Evolutionary conservation across 2,329 filamentous ascomycete species (phyloP).

Genomic region (Cryphonectria carpinicola): DNA sequence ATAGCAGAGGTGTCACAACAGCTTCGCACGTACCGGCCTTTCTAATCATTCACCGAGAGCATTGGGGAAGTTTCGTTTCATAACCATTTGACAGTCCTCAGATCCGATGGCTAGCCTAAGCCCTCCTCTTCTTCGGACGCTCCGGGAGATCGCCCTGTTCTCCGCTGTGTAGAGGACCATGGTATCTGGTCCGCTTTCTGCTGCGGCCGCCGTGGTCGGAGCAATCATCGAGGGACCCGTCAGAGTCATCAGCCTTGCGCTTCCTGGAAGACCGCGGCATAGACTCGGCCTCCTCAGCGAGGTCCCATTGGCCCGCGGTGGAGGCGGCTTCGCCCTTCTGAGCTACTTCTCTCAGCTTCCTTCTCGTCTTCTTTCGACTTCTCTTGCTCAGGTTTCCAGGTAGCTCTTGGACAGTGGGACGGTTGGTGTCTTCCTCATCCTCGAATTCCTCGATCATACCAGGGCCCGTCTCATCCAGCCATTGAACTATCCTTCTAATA

Average conservation of each 20-base stretch:
- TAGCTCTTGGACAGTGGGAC: not conserved
- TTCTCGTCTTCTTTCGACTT: not conserved
- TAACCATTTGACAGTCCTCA: not conserved
- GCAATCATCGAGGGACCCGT: not conserved
- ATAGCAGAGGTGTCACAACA: not conserved
- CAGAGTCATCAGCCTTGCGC: not conserved
- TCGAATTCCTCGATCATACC: not conserved
- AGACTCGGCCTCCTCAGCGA: not conserved
- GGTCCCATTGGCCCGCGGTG: not conserved
- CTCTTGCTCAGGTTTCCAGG: not conserved
- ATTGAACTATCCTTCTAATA: not conserved
- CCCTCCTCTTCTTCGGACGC: not conserved
- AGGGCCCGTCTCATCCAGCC: slow-evolving; percentile 6
- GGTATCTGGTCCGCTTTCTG: not conserved
- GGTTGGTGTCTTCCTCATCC: not conserved
- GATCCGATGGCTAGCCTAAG: not conserved
- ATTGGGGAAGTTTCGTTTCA: not conserved
- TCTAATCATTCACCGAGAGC: not conserved
- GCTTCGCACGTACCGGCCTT: not conserved
- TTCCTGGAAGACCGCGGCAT: not conserved
- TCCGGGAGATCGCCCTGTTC: not conserved
- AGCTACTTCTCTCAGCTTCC: not conserved
- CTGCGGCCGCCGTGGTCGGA: not conserved
- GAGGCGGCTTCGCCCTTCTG: not conserved
- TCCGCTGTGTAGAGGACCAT: not conserved